Conservation (phyloP, 306 rosid genomes). For the Quillaja saponaria region DNA sequence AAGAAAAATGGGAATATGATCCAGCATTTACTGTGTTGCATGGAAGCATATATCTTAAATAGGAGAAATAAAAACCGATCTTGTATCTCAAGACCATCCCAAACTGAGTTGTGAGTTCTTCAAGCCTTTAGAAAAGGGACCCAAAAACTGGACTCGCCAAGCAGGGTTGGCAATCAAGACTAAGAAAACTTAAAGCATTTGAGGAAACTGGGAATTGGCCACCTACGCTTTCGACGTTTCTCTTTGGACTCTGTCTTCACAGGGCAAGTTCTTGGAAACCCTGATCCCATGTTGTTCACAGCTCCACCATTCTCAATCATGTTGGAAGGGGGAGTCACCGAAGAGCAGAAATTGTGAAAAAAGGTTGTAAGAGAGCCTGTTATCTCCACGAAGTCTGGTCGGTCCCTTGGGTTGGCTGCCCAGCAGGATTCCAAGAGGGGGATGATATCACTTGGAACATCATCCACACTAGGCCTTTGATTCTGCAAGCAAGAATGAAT, state of each 20-base stretch:
- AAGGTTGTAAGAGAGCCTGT: constrained; percentile 27
- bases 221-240: constrained; percentile 14
- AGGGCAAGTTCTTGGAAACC: not conserved
- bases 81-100: no score
- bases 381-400: constrained; percentile 59
- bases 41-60: no score
- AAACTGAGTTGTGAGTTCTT: no score
- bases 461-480: constrained; percentile 50
- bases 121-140: no score
- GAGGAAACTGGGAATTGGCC: constrained; percentile 5
- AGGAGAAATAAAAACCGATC: no score
- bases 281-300: not conserved
- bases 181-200: constrained; percentile 13
- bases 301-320: constrained; percentile 22
- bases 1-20: no score
- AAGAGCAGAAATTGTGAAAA: constrained; percentile 10
- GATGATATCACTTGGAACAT: constrained; percentile 37
- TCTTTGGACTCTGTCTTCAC: not conserved
- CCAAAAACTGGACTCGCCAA: no score
- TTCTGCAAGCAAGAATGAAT: constrained; percentile 36
- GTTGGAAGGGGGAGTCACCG: constrained; percentile 12
- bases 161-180: no score
- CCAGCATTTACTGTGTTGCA: no score
- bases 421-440: constrained; percentile 66
- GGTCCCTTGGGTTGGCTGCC: constrained; percentile 50